Conservation (phyloP, 371 early-diverging fungal genomes). For the Mucor indicus region DNA sequence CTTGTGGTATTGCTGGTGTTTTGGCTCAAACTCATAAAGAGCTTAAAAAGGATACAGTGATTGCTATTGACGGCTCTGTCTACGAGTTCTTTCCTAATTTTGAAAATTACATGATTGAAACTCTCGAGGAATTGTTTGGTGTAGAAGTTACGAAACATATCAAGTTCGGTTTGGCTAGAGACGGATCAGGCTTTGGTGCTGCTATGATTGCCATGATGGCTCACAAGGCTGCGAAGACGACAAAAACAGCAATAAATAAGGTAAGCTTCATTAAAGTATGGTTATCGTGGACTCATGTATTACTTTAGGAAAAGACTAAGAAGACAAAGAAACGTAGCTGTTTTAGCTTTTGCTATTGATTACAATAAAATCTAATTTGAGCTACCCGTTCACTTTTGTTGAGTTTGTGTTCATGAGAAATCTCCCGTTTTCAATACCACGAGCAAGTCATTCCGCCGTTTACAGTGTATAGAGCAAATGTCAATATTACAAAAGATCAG, state of each 20-base stretch:
- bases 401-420: no score
- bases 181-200: conserved; percentile 49
- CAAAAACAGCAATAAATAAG: neutral
- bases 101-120: conserved; percentile 62
- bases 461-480: no score
- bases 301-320: no score
- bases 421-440: no score
- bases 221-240: conserved; percentile 12
- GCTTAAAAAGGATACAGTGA: conserved; percentile 45
- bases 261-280: neutral
- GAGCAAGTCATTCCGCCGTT: no score
- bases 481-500: no score
- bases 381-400: no score
- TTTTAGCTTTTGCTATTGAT: no score
- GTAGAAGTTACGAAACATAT: conserved; percentile 23
- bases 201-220: conserved; percentile 48
- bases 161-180: conserved; percentile 31
- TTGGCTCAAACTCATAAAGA: conserved; percentile 46
- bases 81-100: conserved; percentile 89
- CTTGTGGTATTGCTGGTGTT: conserved; percentile 64
- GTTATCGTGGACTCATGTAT: neutral
- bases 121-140: conserved; percentile 70
- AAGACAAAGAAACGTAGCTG: no score
- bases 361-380: no score
- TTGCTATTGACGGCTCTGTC: conserved; percentile 83